Base-by-base conservation (phyloP, 495 filamentous ascomycete genomes). In the Penicillium argentinense region DNA sequence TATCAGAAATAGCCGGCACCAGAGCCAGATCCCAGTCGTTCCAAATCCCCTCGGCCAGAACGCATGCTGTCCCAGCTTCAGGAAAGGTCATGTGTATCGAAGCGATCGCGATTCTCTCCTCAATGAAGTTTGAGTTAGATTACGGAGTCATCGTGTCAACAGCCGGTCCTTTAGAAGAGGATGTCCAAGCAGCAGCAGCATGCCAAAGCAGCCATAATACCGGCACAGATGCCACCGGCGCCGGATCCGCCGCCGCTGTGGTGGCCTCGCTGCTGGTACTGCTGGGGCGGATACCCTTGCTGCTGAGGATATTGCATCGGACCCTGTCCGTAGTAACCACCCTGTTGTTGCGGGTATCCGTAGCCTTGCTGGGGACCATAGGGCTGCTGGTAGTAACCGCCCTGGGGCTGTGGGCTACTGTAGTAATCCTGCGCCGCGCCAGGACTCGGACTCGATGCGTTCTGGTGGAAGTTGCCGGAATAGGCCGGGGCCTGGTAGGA, bases 171-270 rank as follows among this genome's bases (percentile, higher is more conserved):
- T 49, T 72, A 80, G 43, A 79, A 73, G 25, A 80, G 47, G 36
- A 77, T 70, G 64, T 80, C 76, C 67, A 78, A 71, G 51, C 75
- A 79, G 53, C 76, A 80, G 50, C 76, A 80, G 43, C 76, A 76
- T 8, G 75, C 75, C 29, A 77, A 24, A 12, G 68, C 73, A 34
- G 71, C 74, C 57, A 77, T 54, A 8, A 78, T 59, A 54, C 71
- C 75, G 0, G 74, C 72, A 21, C 75, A 75, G 13, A 76, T 53
- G 2, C 75, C 76, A 6, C 66, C 71, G 5, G 62, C 61, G 2
- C 54, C 49, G 5, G 59, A 57, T 11, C 54, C 48, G 14, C 59
- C 48, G 12, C 67, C 22, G 43, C 47, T 33, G 14, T 69, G 51
- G 6, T 64, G 56, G 16, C 66, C 55, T 22, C 62, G 68, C 1